phyloP scores from a whole-genome alignment of 179 eudicot species.

The Silene coronaria region DNA sequence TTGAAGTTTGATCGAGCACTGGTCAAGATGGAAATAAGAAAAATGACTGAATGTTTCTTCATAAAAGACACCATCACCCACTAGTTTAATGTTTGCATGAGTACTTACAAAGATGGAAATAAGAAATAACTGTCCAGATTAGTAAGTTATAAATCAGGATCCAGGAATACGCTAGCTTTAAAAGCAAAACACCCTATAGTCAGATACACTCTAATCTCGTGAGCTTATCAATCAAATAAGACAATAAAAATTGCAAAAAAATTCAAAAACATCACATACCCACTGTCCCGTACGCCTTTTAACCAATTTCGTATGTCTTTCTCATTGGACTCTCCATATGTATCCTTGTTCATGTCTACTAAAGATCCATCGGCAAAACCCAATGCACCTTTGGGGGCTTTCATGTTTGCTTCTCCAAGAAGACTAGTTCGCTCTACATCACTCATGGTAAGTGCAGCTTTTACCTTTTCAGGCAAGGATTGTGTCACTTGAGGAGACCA shows the following conservation, averaged over 20 bases:
- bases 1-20: too few relatives aligned
- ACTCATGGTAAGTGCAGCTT: slow-evolving; percentile 78
- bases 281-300: slow-evolving; percentile 91
- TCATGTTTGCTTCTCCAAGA: slow-evolving; percentile 75
- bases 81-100: neutral
- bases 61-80: too few relatives aligned
- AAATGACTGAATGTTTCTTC: too few relatives aligned
- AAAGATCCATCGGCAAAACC: slow-evolving; percentile 65
- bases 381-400: slow-evolving; percentile 53
- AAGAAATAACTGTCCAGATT: neutral
- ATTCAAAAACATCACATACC: slow-evolving; percentile 42
- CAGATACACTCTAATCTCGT: neutral
- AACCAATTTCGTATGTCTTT: slow-evolving; percentile 84
- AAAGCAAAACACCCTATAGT: neutral
- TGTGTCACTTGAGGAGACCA: slow-evolving; percentile 82
- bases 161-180: too few relatives aligned
- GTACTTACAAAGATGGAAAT: slow-evolving; percentile 3
- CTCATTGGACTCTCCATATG: slow-evolving; percentile 68
- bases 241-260: neutral
- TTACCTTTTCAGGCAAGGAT: slow-evolving; percentile 72
- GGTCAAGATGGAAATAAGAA: too few relatives aligned
- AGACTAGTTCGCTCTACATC: slow-evolving; percentile 70
- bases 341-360: slow-evolving; percentile 55
- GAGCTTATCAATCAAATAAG: neutral
- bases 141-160: too few relatives aligned